These are phyloP conservation scores for Ciborinia camelliae DNA, from an alignment of 2,329 filamentous ascomycete genomes.

Conservation along the genomic window DNA sequence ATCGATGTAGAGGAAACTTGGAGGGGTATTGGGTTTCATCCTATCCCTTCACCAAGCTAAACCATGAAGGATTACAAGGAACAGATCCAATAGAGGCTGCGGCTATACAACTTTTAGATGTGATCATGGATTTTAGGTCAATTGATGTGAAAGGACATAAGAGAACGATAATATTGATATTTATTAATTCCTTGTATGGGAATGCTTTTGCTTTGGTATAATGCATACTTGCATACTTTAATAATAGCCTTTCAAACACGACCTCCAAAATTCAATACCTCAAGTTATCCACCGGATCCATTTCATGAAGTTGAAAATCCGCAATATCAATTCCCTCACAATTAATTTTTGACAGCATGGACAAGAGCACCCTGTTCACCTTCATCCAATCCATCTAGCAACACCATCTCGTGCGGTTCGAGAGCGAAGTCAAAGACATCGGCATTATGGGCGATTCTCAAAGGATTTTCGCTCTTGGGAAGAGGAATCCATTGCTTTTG, in stretches of 20 bases:
- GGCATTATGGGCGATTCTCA: conserved; percentile 58
- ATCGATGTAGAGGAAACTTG: too few relatives aligned
- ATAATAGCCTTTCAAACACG: too few relatives aligned
- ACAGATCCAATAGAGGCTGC: too few relatives aligned
- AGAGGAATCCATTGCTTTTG: conserved; percentile 66
- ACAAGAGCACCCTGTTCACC: conserved; percentile 43
- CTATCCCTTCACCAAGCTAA: too few relatives aligned
- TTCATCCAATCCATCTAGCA: conserved; percentile 50
- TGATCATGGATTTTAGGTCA: too few relatives aligned
- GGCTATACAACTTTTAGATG: too few relatives aligned
- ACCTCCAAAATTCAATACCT: too few relatives aligned
- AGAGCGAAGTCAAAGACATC: conserved; percentile 56
- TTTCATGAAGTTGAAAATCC: neutral
- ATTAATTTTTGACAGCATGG: conserved; percentile 30
- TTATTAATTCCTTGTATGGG: too few relatives aligned
- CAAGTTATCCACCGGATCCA: neutral
- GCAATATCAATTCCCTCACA: neutral
- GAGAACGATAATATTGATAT: too few relatives aligned
- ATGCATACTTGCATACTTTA: neutral
- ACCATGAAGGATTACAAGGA: too few relatives aligned
- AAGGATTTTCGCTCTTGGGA: conserved; percentile 60
- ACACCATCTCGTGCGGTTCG: conserved; percentile 53
- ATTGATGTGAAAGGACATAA: too few relatives aligned
- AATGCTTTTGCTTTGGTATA: neutral
- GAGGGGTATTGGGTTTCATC: too few relatives aligned